Base-by-base conservation (phyloP, 2,329 filamentous ascomycete genomes). In the Fonsecaea pedrosoi region DNA sequence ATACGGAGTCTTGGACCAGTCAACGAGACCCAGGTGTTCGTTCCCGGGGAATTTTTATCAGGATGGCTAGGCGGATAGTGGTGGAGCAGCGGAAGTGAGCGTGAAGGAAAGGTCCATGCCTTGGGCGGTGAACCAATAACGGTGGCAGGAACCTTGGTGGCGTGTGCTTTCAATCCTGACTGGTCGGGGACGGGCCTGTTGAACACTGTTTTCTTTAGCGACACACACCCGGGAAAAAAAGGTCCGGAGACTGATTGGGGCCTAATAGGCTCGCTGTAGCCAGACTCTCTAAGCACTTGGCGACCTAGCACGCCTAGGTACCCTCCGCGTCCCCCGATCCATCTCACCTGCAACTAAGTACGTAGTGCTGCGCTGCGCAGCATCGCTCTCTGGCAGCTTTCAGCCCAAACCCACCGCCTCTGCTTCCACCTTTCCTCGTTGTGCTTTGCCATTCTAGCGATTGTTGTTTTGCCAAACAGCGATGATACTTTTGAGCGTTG, bases 401-500 rank as follows among this genome's bases (percentile, higher is more conserved):
- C 40, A 54, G 42, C 59, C 42, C 59, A 61, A 40, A 18, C 62
- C 59, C 55, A 53, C 59, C 56, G 55, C 60, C 59, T 50, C 53
- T 42, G 35, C 61, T 54, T 42, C 30, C 32, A 53, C 60, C 21
- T 32, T 54, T 64, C 60, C 60, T 64, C 61, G 53, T 54, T 42
- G 37, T 65, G 42, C 54, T 67, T 48, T 34, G n/a, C 54, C 62
- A 61, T 59, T 48, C 50, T 38, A 57, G 57, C 54, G 37, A 53
- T 18, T 40, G 34, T 58, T 58, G 57, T 66, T 12, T 32, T 57
- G 64, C 40, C 45, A 50, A 50, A 50, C 45, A 50, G 45, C 1
- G 18, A 50, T 63, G 65, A 64, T 67, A 63, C 60, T 60, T 45
- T 38, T 56, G 53, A 48, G 53, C 55, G 45, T 61, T 48, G 9